phyloP scores from a whole-genome alignment of 2,329 filamentous ascomycete species.

The Elsinoe ampelina region DNA sequence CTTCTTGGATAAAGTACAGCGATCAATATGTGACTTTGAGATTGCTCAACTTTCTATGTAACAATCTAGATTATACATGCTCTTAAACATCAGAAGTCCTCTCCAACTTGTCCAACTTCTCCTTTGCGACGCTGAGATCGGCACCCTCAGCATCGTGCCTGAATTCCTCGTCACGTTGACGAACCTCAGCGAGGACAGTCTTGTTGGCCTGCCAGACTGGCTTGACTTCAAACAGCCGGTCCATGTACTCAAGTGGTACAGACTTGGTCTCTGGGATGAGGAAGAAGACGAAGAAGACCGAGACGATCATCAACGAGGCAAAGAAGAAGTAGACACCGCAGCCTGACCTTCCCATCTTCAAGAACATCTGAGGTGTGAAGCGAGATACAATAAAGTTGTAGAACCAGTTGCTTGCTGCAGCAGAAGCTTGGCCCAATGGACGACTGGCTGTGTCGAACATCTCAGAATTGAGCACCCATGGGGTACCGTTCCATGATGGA shows the following conservation, averaged over 20 bases:
- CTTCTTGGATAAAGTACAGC: no score
- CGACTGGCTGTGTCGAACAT: conserved; percentile 65
- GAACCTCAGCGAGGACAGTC: conserved; percentile 29
- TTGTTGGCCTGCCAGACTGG: conserved; percentile 34
- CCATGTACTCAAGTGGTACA: conserved; percentile 39
- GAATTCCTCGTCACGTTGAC: conserved; percentile 32
- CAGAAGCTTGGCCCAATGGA: conserved; percentile 61
- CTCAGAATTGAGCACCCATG: conserved; percentile 65
- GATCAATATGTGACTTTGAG: neutral
- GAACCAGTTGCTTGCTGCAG: conserved; percentile 63
- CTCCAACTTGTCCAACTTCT: conserved; percentile 27
- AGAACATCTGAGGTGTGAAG: conserved; percentile 57
- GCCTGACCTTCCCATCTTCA: conserved; percentile 31
- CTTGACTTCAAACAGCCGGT: conserved; percentile 37
- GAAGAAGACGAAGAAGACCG: conserved; percentile 39
- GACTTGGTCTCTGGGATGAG: conserved; percentile 36
- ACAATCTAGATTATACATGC: neutral
- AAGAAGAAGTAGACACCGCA: conserved; percentile 39
- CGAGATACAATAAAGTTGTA: conserved; percentile 61
- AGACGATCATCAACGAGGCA: conserved; percentile 38
- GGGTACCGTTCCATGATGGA: conserved; percentile 44
- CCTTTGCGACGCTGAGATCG: conserved; percentile 29
- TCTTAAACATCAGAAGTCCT: conserved; percentile 5
- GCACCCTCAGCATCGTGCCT: conserved; percentile 32
- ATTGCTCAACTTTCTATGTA: neutral